Conservation (phyloP, 2,329 filamentous ascomycete genomes). For the Coccinonectria pachysandricola region DNA sequence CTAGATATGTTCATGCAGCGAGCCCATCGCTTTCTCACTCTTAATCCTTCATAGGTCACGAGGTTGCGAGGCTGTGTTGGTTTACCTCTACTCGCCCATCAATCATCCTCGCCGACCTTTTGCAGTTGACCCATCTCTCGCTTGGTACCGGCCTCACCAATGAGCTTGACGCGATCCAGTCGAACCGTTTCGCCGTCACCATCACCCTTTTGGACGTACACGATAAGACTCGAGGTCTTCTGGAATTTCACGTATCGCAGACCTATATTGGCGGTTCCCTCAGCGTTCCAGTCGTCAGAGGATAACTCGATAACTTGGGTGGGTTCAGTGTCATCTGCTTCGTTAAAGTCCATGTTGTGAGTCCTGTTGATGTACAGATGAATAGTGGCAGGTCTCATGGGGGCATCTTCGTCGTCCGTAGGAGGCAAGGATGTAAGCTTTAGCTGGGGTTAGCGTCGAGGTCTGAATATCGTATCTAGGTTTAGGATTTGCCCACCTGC, state of each 20-base stretch:
- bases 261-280: slow-evolving; percentile 60
- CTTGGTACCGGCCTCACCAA: slow-evolving; percentile 88
- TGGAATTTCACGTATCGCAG: slow-evolving; percentile 97
- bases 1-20: slow-evolving; percentile 2
- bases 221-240: slow-evolving; percentile 72
- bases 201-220: slow-evolving; percentile 84
- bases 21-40: slow-evolving; percentile 7
- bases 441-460: too few species aligned
- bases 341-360: slow-evolving; percentile 88
- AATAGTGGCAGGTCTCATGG: slow-evolving; percentile 72
- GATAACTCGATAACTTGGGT: slow-evolving; percentile 71
- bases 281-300: slow-evolving; percentile 69
- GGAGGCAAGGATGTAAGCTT: slow-evolving; percentile 76
- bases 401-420: slow-evolving; percentile 60
- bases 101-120: slow-evolving; percentile 75
- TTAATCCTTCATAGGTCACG: too few species aligned
- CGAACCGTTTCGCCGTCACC: slow-evolving; percentile 77
- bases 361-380: slow-evolving; percentile 81
- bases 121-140: slow-evolving; percentile 88
- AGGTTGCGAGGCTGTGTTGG: too few species aligned
- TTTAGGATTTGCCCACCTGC: slow-evolving; percentile 50
- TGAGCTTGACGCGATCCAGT: slow-evolving; percentile 65
- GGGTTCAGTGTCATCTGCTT: slow-evolving; percentile 75
- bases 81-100: too few species aligned
- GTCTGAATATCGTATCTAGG: too few species aligned